phyloP scores from a whole-genome alignment of 1,139 yeast species.

The Dujonia santamariae region DNA sequence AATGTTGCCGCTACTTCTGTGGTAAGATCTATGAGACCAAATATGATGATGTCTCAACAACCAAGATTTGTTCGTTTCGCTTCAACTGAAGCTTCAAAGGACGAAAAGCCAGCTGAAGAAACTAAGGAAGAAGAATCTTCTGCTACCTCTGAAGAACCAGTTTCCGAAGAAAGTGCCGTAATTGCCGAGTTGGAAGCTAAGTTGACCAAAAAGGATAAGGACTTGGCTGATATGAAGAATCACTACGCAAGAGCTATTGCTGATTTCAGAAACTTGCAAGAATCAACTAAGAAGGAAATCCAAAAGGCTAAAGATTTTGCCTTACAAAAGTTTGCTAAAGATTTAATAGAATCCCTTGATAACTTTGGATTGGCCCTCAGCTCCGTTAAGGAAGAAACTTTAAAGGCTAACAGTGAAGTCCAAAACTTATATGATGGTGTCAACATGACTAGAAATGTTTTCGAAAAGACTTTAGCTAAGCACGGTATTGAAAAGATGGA shows the following conservation, averaged over 20 bases:
- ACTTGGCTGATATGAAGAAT: conserved; percentile 78
- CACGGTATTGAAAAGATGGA: conserved; percentile 82
- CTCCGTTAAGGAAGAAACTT: conserved; percentile 69
- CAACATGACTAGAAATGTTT: conserved; percentile 82
- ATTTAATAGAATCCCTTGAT: conserved; percentile 84
- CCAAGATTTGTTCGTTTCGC: conserved; percentile 8
- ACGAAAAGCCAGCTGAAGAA: conserved; percentile 12
- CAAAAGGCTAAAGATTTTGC: conserved; percentile 90
- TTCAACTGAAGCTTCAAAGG: conserved; percentile 9
- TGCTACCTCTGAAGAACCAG: conserved; percentile 10
- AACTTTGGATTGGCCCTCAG: conserved; percentile 85
- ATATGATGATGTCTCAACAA: no score
- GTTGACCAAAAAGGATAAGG: conserved; percentile 69
- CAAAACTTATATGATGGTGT: conserved; percentile 85
- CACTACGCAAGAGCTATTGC: conserved; percentile 82
- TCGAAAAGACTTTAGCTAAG: conserved; percentile 76
- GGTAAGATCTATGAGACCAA: conserved; percentile 4
- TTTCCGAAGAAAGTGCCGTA: conserved; percentile 9
- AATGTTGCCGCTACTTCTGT: conserved; percentile 4
- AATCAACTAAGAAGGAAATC: conserved; percentile 81
- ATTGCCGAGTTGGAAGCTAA: conserved; percentile 45
- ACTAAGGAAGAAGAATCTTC: conserved; percentile 14
- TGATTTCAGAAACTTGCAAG: conserved; percentile 91
- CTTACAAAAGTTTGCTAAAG: conserved; percentile 88
- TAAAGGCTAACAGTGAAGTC: conserved; percentile 59